phyloP scores from a whole-genome alignment of 352 stramenopile species.

The Phytophthora brassicae region DNA sequence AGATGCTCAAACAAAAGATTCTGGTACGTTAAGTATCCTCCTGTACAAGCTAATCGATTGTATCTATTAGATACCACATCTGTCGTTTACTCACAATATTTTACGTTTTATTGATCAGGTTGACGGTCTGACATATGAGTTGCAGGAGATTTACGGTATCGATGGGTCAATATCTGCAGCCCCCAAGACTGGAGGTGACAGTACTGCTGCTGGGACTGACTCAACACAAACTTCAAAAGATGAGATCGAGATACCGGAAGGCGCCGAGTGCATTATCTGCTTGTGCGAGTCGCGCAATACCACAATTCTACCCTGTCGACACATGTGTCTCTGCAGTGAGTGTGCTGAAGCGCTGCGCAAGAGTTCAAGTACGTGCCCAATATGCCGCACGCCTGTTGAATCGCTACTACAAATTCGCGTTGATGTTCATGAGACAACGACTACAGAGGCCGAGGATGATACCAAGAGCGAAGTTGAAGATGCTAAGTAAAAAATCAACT shows the following conservation, averaged over 20 bases:
- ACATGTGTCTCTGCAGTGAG: constrained; percentile 87
- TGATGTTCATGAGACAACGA: constrained; percentile 42
- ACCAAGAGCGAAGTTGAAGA: constrained; percentile 22
- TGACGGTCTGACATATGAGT: constrained; percentile 78
- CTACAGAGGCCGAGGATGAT: constrained; percentile 22
- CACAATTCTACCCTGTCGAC: constrained; percentile 80
- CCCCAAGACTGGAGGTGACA: constrained; percentile 29
- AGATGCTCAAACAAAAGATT: constrained; percentile 88
- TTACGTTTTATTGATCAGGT: constrained; percentile 28
- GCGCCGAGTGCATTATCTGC: constrained; percentile 87
- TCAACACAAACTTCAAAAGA: constrained; percentile 30
- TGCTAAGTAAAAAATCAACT: constrained; percentile 5
- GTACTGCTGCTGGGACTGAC: constrained; percentile 28
- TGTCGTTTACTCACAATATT: not conserved
- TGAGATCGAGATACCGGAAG: constrained; percentile 73
- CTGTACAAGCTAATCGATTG: too few relatives aligned
- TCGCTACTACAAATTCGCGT: constrained; percentile 80
- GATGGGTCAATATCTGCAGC: constrained; percentile 65
- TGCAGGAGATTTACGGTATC: constrained; percentile 89
- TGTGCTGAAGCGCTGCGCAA: constrained; percentile 78
- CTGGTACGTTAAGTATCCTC: constrained; percentile 23
- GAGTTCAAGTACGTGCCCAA: constrained; percentile 74
- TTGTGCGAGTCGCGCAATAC: constrained; percentile 81
- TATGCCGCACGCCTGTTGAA: constrained; percentile 78
- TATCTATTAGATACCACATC: too few relatives aligned